Evolutionary conservation across 192 early-diverging fungal species (phyloP).

Genomic region (Coemansia aciculifera): DNA sequence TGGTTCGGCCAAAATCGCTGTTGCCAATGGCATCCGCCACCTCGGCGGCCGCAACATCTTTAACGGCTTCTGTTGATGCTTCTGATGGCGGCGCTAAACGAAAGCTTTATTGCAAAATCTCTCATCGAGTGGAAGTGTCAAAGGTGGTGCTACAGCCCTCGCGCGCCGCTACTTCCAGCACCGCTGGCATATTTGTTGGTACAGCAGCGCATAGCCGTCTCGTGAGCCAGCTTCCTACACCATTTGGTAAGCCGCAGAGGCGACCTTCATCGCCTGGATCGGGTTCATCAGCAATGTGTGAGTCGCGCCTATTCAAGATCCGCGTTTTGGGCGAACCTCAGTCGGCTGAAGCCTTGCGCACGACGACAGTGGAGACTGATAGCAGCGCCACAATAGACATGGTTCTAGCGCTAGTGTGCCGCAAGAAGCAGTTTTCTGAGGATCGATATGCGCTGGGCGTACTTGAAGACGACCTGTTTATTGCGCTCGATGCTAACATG

Average conservation of each 20-base stretch:
- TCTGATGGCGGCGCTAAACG: background rate
- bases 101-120: conserved; percentile 10
- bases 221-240: background rate
- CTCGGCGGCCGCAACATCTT: background rate
- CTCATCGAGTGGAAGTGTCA: conserved; percentile 24
- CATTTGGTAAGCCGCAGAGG: conserved; percentile 6
- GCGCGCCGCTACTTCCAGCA: conserved; percentile 34
- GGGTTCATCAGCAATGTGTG: conserved; percentile 4
- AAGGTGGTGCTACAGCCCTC: conserved; percentile 40
- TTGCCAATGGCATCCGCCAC: background rate
- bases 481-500: conserved; percentile 77
- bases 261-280: background rate
- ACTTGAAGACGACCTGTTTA: conserved; percentile 69
- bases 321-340: conserved; percentile 26
- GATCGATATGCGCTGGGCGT: conserved; percentile 82
- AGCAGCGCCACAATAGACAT: conserved; percentile 72
- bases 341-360: conserved; percentile 74
- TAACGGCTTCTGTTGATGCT: background rate
- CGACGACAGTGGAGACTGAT: conserved; percentile 82
- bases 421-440: conserved; percentile 82
- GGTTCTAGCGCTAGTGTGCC: conserved; percentile 82
- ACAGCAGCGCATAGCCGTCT: conserved; percentile 2
- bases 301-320: conserved; percentile 31
- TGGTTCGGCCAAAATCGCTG: conserved; percentile 33
- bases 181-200: conserved; percentile 44